Evolutionary conservation across 1,284 basidiomycete species (phyloP).

Genomic region (Blastosporella zonata): DNA sequence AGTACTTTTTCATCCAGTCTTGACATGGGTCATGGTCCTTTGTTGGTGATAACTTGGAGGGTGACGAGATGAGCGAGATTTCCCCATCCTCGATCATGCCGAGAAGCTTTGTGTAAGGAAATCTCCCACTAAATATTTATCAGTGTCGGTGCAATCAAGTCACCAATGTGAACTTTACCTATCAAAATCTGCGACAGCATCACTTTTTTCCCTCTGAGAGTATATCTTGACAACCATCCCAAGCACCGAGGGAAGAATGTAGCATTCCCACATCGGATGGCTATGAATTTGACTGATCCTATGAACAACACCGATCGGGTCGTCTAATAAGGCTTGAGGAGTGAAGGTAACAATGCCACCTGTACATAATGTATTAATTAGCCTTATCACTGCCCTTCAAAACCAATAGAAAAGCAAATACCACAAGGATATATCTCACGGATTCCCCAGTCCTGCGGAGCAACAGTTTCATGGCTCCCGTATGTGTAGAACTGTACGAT

Average conservation of each 20-base stretch:
- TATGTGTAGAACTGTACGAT: slow-evolving; percentile 60
- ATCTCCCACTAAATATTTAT: slow-evolving; percentile 30
- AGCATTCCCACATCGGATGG: slow-evolving; percentile 66
- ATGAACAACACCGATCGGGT: slow-evolving; percentile 42
- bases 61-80: slow-evolving; percentile 46
- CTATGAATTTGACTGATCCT: slow-evolving; percentile 47
- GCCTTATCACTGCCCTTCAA: slow-evolving; percentile 10
- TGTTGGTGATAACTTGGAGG: slow-evolving; percentile 28
- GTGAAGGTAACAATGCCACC: slow-evolving; percentile 71
- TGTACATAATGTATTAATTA: slow-evolving; percentile 26
- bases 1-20: slow-evolving; percentile 31
- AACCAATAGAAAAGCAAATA: slow-evolving; percentile 28
- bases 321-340: slow-evolving; percentile 49
- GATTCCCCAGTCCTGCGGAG: slow-evolving; percentile 52
- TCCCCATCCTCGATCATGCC: slow-evolving; percentile 49
- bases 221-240: slow-evolving; percentile 41
- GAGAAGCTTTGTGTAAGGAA: slow-evolving; percentile 42
- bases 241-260: slow-evolving; percentile 57
- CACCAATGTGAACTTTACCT: slow-evolving; percentile 25
- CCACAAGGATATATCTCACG: slow-evolving; percentile 64
- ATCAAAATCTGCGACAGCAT: slow-evolving; percentile 34
- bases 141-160: slow-evolving; percentile 2
- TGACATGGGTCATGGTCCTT: slow-evolving; percentile 14
- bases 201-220: slow-evolving; percentile 26
- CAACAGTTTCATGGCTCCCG: slow-evolving; percentile 53